Evolutionary conservation across 2,329 filamentous ascomycete species (phyloP).

Genomic region (Penicillium sp.): DNA sequence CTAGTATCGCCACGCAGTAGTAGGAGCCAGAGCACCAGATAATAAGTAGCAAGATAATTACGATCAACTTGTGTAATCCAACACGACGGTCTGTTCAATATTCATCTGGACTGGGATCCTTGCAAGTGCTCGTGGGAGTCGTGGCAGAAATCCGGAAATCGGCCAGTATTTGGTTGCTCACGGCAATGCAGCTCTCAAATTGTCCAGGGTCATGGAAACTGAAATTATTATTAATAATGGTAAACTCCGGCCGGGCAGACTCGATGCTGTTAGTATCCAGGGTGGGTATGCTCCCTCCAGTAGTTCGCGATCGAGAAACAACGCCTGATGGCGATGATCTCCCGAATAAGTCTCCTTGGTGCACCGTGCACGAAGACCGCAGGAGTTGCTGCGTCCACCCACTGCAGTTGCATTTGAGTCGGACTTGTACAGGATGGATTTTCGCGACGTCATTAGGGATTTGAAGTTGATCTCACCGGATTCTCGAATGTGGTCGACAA

Average conservation of each 20-base stretch:
- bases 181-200: not conserved
- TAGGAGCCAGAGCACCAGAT: too few relatives aligned
- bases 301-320: not conserved
- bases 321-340: not conserved
- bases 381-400: not conserved
- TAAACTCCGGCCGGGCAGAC: too few relatives aligned
- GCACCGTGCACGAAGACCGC: not conserved
- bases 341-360: not conserved
- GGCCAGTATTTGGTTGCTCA: not conserved
- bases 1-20: too few relatives aligned
- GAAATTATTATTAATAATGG: too few relatives aligned
- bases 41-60: too few relatives aligned
- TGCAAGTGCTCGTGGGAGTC: conserved; percentile 14
- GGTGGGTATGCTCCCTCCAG: too few relatives aligned
- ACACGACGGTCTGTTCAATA: not conserved
- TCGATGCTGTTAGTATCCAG: too few relatives aligned
- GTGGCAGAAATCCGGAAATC: conserved; percentile 11
- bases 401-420: not conserved
- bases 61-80: too few relatives aligned
- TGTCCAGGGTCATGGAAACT: too few relatives aligned
- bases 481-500: too few relatives aligned
- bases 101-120: conserved; percentile 1
- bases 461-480: not conserved
- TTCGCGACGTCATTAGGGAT: not conserved
- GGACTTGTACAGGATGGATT: not conserved